Conservation (phyloP, 208 protist genomes). For the Vickermania spadyakhi region DNA sequence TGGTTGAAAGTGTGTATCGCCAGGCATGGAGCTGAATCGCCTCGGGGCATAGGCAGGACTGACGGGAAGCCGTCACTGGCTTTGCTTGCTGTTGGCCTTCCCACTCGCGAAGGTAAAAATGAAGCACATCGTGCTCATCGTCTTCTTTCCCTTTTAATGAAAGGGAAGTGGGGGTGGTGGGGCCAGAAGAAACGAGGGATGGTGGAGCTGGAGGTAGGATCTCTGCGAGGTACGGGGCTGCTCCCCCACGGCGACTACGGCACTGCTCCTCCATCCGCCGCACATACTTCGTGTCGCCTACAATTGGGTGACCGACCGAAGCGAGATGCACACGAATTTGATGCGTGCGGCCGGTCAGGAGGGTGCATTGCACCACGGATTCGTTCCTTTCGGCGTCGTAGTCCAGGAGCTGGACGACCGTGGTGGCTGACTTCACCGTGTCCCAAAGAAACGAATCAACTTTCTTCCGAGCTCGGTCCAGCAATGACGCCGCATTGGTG, state of each 20-base stretch:
- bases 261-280: slow-evolving; percentile 2
- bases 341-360: slow-evolving; percentile 88
- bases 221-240: not conserved
- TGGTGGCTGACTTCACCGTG: slow-evolving; percentile 29
- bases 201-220: too few relatives aligned
- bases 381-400: slow-evolving; percentile 32
- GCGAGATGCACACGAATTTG: slow-evolving; percentile 90
- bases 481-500: not conserved
- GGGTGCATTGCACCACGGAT: slow-evolving; percentile 59
- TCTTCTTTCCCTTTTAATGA: not conserved
- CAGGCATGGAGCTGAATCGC: slow-evolving; percentile 62
- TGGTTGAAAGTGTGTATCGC: slow-evolving; percentile 36
- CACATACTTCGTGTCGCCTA: slow-evolving; percentile 69
- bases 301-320: slow-evolving; percentile 79
- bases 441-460: not conserved
- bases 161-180: not conserved
- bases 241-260: not conserved
- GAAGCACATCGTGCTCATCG: slow-evolving; percentile 5
- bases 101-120: slow-evolving; percentile 8
- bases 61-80: not conserved
- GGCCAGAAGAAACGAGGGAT: too few relatives aligned
- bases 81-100: not conserved
- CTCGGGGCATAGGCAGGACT: slow-evolving; percentile 32
- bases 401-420: slow-evolving; percentile 16
- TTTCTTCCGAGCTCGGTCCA: not conserved